A percentile compares a stretch with the other conserved stretches of the same genome.
phyloP scores from a whole-genome alignment of 2,329 filamentous ascomycete genomes.

The Dichotomopilus funicola region DNA sequence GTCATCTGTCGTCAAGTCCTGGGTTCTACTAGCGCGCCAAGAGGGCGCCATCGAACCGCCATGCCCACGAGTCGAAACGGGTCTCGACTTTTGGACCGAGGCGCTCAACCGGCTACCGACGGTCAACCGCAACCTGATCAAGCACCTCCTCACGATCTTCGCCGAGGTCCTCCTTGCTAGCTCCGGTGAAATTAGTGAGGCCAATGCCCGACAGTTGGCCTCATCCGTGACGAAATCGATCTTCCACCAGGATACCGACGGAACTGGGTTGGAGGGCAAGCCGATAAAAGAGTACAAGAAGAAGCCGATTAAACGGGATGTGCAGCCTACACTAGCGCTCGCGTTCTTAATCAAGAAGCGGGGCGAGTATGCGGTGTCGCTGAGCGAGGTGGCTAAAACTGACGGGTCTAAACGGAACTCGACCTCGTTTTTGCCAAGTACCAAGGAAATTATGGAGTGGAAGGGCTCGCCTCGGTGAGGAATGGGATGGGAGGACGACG shows the following conservation, averaged over 20 bases:
- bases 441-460: constrained; percentile 25
- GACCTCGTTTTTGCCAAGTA: constrained; percentile 19
- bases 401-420: constrained; percentile 5
- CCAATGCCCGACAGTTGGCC: constrained; percentile 19
- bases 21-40: constrained; percentile 22
- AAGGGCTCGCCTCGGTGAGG: constrained; percentile 8
- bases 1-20: constrained; percentile 16
- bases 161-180: constrained; percentile 18
- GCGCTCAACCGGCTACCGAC: constrained; percentile 23
- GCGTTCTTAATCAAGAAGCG: constrained; percentile 23
- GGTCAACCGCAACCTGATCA: constrained; percentile 20
- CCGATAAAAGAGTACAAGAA: constrained; percentile 1
- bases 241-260: constrained; percentile 19
- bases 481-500: background rate
- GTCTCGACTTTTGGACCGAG: constrained; percentile 24
- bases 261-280: background rate
- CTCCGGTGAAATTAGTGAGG: constrained; percentile 9
- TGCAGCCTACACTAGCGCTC: constrained; percentile 22
- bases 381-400: constrained; percentile 5
- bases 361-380: constrained; percentile 18
- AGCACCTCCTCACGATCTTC: constrained; percentile 21
- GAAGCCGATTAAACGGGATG: constrained; percentile 9
- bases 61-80: constrained; percentile 19
- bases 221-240: constrained; percentile 18
- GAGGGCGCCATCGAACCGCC: constrained; percentile 22